Conservation (phyloP, 257 asterid genomes). For the Solanum medicagineum region DNA sequence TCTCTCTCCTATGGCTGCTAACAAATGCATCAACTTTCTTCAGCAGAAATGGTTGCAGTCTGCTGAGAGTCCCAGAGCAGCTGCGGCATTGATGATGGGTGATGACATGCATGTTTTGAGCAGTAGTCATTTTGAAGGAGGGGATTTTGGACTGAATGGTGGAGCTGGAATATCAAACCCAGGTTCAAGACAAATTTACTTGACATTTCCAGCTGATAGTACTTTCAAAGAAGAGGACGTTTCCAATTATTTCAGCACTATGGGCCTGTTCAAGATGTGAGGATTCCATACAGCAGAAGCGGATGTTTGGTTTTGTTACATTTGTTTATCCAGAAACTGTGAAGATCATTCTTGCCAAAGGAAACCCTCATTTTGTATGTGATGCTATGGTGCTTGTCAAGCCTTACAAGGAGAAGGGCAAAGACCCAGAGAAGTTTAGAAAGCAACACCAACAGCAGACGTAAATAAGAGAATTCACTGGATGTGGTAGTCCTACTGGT, state of each 20-base stretch:
- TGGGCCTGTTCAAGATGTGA: conserved; percentile 69
- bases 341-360: conserved; percentile 60
- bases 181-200: conserved; percentile 59
- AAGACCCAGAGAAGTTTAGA: conserved; percentile 57
- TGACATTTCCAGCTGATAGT: conserved; percentile 65
- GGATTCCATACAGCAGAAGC: conserved; percentile 65
- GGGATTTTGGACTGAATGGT: conserved; percentile 35
- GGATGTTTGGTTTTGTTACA: conserved; percentile 70
- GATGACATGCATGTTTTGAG: conserved; percentile 35
- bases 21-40: conserved; percentile 41
- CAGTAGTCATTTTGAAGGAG: conserved; percentile 25
- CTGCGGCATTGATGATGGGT: conserved; percentile 28
- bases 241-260: conserved; percentile 52
- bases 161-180: conserved; percentile 21
- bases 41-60: conserved; percentile 30
- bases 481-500: conserved; percentile 59
- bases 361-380: conserved; percentile 72
- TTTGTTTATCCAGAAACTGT: conserved; percentile 60
- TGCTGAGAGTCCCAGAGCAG: conserved; percentile 40
- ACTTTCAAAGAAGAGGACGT: conserved; percentile 65
- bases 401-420: conserved; percentile 65
- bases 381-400: conserved; percentile 66
- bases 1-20: conserved; percentile 25
- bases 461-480: conserved; percentile 50
- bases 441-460: conserved; percentile 32